Conservation (phyloP, 768 basidiomycete genomes). For the Calocybe indica region DNA sequence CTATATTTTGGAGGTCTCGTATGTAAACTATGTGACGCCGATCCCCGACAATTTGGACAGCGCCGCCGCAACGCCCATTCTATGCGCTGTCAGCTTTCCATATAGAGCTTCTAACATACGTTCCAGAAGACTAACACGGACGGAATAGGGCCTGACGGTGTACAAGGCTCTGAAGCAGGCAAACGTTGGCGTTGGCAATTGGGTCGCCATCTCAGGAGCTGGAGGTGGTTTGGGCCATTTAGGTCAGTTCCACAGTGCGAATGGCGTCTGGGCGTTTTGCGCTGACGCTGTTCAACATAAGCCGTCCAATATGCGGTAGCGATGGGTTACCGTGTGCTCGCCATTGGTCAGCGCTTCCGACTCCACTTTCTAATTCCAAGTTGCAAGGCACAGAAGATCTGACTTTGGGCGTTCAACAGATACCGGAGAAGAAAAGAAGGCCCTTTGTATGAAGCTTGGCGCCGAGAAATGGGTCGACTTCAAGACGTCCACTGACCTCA, state of each 20-base stretch:
- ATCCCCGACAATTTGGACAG: slow-evolving; percentile 65
- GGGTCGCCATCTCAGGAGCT: slow-evolving; percentile 69
- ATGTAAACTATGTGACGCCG: slow-evolving; percentile 62
- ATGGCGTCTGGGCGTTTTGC: background rate
- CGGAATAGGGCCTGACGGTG: slow-evolving; percentile 61
- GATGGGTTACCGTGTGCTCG: slow-evolving; percentile 66
- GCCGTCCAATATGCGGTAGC: slow-evolving; percentile 75
- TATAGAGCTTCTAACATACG: background rate
- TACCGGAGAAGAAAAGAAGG: slow-evolving; percentile 63
- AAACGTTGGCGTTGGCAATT: slow-evolving; percentile 55
- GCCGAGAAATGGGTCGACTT: slow-evolving; percentile 80
- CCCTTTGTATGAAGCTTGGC: slow-evolving; percentile 45
- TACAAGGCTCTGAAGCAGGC: slow-evolving; percentile 75
- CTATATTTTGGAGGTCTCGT: slow-evolving; percentile 41
- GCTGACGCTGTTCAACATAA: slow-evolving; percentile 11
- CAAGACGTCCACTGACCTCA: slow-evolving; percentile 51
- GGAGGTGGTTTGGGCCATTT: slow-evolving; percentile 80
- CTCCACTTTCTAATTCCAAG: background rate
- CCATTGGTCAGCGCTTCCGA: slow-evolving; percentile 26
- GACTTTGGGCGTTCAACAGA: slow-evolving; percentile 44
- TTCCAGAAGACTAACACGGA: background rate
- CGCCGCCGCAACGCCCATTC: slow-evolving; percentile 59
- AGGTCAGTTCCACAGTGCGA: slow-evolving; percentile 24
- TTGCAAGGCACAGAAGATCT: background rate
- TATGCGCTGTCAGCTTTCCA: slow-evolving; percentile 53